A percentile compares a stretch with the other conserved stretches of the same genome.
These are phyloP conservation scores for Colletotrichum plurivorum DNA, from an alignment of 2,329 filamentous ascomycete species.

Conservation along the genomic window DNA sequence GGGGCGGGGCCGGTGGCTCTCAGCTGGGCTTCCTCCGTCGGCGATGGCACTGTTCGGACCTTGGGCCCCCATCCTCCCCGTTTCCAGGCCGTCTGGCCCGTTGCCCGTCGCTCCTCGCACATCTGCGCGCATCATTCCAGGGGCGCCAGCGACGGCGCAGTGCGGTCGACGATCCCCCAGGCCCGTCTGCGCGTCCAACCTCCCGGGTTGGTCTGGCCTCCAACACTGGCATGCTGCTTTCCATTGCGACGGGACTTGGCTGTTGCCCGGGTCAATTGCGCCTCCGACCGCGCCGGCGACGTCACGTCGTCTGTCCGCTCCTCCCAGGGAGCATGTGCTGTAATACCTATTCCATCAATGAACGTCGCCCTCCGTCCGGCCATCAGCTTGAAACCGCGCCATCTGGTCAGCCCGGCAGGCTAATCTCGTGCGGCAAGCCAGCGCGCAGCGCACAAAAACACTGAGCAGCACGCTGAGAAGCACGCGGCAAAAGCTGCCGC, in stretches of 20 bases:
- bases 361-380: neutral
- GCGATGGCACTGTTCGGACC: constrained; percentile 2
- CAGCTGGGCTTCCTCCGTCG: constrained; percentile 16
- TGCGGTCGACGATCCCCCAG: neutral
- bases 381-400: constrained; percentile 18
- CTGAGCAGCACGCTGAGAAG: neutral
- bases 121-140: constrained; percentile 1
- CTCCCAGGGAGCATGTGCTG: neutral
- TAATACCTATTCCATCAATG: neutral
- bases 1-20: constrained; percentile 23
- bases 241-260: neutral
- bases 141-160: neutral
- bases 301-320: neutral
- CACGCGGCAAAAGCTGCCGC: constrained; percentile 26
- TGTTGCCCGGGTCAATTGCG: neutral
- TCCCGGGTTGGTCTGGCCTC: constrained; percentile 13
- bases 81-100: constrained; percentile 5
- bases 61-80: constrained; percentile 17
- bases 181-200: neutral
- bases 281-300: neutral
- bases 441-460: constrained; percentile 12
- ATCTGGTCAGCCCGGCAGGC: neutral
- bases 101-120: neutral
- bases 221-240: constrained; percentile 5
- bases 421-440: constrained; percentile 4